These are phyloP conservation scores for Tuber umbilicatum DNA, from an alignment of 495 filamentous ascomycete genomes.

Conservation along the genomic window DNA sequence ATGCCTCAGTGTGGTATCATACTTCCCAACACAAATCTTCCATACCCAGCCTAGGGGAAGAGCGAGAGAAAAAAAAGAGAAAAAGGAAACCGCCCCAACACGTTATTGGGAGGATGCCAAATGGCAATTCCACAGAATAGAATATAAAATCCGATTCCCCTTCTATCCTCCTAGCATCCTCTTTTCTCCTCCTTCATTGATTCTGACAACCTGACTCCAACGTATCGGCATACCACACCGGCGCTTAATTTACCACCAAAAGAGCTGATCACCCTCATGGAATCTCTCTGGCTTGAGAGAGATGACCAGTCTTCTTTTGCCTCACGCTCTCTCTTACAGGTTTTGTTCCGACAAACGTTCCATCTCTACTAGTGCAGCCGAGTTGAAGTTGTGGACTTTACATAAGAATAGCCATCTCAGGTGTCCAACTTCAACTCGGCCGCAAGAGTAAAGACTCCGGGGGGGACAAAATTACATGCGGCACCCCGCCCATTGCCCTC, in stretches of 20 bases:
- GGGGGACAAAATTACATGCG: constrained; percentile 25
- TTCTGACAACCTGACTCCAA: neutral
- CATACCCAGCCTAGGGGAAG: neutral
- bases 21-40: neutral
- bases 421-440: constrained; percentile 7
- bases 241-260: neutral
- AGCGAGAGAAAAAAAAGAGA: neutral
- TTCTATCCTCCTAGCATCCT: neutral
- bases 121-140: neutral
- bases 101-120: neutral
- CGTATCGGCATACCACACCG: neutral
- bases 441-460: constrained; percentile 9
- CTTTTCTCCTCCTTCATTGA: neutral
- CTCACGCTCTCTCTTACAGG: neutral
- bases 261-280: neutral
- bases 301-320: neutral
- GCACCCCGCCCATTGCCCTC: constrained; percentile 28
- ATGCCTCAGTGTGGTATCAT: neutral
- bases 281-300: neutral
- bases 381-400: neutral
- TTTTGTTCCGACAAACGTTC: constrained; percentile 5
- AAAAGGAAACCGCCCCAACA: neutral
- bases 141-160: neutral
- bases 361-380: neutral
- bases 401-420: neutral